Percentiles rank a stretch among this genome's conserved stretches.
These are phyloP conservation scores for Trichoderma koningii DNA, from an alignment of 2,329 filamentous ascomycete species.

Conservation along the genomic window DNA sequence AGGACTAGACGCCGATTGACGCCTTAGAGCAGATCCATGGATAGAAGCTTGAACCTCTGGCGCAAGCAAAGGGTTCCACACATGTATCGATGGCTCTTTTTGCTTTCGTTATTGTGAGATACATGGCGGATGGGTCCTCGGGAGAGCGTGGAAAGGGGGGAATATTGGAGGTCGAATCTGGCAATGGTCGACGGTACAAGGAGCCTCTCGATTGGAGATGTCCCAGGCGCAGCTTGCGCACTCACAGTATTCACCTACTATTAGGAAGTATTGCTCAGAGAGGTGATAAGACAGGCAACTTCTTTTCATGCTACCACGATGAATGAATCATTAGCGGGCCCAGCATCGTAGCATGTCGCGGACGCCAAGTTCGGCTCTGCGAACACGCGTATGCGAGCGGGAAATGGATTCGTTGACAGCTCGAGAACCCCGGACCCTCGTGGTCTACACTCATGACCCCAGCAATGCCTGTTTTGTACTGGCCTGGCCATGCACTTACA, in stretches of 20 bases:
- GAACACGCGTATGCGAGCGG: constrained; percentile 13
- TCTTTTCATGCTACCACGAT: background rate
- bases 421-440: background rate
- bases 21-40: too few relatives aligned
- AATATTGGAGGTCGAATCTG: background rate
- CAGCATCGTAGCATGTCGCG: background rate
- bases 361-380: background rate
- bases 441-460: background rate
- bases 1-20: background rate
- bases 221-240: background rate
- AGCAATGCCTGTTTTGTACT: constrained; percentile 2
- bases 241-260: too few relatives aligned
- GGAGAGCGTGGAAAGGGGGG: background rate
- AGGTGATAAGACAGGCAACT: background rate
- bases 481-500: background rate
- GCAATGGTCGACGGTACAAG: background rate
- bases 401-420: constrained; percentile 15
- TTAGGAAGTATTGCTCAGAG: too few relatives aligned
- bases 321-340: background rate
- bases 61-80: background rate
- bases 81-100: background rate
- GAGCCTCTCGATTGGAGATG: background rate
- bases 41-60: background rate
- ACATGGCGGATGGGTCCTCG: background rate
- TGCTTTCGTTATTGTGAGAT: background rate